Conservation (phyloP, 2,329 filamentous ascomycete species). For the Mollisiaceae sp. region DNA sequence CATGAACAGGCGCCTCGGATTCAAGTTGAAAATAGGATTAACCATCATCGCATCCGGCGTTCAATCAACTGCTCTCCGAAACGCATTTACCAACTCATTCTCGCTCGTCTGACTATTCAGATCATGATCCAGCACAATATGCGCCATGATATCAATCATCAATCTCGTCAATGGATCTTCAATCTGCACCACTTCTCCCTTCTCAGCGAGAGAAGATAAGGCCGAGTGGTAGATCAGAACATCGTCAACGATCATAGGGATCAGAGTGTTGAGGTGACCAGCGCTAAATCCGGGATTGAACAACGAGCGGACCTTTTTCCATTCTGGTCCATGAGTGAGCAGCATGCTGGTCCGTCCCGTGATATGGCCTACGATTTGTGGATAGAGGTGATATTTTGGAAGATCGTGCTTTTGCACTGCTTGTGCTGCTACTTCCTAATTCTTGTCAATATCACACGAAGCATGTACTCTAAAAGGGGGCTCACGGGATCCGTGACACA, state of each 20-base stretch:
- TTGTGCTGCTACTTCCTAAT: conserved; percentile 14
- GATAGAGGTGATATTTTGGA: conserved; percentile 14
- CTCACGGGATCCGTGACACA: conserved; percentile 19
- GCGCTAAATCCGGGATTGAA: conserved; percentile 32
- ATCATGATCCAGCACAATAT: conserved; percentile 28
- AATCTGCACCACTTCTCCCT: conserved; percentile 21
- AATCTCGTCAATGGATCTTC: conserved; percentile 22
- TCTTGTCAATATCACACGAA: not conserved
- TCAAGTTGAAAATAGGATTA: conserved; percentile 21
- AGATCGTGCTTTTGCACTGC: conserved; percentile 4
- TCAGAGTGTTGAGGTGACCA: conserved; percentile 23
- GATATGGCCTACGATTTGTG: conserved; percentile 16
- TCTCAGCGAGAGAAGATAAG: conserved; percentile 15
- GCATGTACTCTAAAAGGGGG: not conserved
- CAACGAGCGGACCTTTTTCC: conserved; percentile 27
- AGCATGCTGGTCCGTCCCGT: conserved; percentile 25
- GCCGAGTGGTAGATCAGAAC: conserved; percentile 22
- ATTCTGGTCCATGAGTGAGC: conserved; percentile 22
- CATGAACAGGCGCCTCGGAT: conserved; percentile 16
- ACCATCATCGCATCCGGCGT: conserved; percentile 9
- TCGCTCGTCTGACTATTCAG: conserved; percentile 27
- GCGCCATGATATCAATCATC: conserved; percentile 31
- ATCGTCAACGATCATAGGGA: conserved; percentile 28
- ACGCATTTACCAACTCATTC: conserved; percentile 26
- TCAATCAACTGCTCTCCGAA: conserved; percentile 21